A percentile compares a stretch with the other conserved stretches of the same genome.
phyloP scores from a whole-genome alignment of 2,329 filamentous ascomycete genomes.

The Raffaelea deltoideospora region DNA sequence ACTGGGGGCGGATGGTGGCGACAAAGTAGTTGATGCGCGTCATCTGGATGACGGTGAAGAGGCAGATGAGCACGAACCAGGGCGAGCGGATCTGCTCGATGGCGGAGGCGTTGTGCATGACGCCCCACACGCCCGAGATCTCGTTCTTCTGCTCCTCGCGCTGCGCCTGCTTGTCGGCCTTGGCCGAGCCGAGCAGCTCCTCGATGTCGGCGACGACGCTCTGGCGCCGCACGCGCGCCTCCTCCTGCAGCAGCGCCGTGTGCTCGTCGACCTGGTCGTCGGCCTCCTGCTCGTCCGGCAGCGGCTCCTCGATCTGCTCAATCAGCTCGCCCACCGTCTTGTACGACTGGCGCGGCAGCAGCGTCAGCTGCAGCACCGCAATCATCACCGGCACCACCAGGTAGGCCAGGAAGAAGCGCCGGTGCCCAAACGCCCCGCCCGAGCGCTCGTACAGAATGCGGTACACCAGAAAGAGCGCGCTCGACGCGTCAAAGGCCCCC shows the following conservation, averaged over 20 bases:
- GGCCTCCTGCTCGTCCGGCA: constrained; percentile 12
- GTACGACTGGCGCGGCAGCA: constrained; percentile 65
- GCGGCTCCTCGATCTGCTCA: constrained; percentile 46
- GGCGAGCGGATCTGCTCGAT: constrained; percentile 59
- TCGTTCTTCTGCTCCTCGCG: constrained; percentile 56
- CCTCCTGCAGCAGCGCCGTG: constrained; percentile 36
- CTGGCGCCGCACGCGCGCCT: constrained; percentile 44
- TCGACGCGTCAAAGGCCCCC: constrained; percentile 71
- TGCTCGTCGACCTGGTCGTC: constrained; percentile 43
- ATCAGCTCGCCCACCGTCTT: constrained; percentile 77
- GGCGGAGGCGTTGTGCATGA: constrained; percentile 60
- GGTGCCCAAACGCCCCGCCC: constrained; percentile 39
- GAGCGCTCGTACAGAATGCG: constrained; percentile 48
- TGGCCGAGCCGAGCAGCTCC: constrained; percentile 49
- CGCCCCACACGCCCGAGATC: constrained; percentile 70
- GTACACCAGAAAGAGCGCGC: constrained; percentile 62
- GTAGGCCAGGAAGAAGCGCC: constrained; percentile 58
- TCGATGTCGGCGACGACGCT: constrained; percentile 57
- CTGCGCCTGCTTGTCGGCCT: constrained; percentile 46
- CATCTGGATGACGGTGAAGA: constrained; percentile 68
- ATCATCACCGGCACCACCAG: constrained; percentile 56
- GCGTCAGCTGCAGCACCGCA: constrained; percentile 46
- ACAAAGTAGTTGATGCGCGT: constrained; percentile 86
- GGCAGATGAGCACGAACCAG: constrained; percentile 73
- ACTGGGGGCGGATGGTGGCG: constrained; percentile 71